Evolutionary conservation across 2,329 filamentous ascomycete genomes (phyloP), one percentile per base, ranked within the genome.

Genomic region (Monosporascus sp.): DNA sequence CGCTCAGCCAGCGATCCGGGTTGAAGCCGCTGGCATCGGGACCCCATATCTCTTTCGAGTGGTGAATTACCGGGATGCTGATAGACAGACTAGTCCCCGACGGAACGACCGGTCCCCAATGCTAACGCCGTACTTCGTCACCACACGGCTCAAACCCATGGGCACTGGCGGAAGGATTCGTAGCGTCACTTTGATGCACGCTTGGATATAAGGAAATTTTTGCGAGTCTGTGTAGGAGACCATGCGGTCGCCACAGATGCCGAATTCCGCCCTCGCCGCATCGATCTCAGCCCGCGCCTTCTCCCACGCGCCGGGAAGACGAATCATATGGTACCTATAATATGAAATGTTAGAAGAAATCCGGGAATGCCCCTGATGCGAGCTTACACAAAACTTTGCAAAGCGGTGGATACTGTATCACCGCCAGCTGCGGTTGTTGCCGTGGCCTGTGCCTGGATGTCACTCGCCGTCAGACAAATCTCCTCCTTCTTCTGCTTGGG

Each of bases 121-220:
- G 2, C 31, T 54, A 17, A 57, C 45, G 17, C 64, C 64, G 15
- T 53, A 57, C 15, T 50, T 48, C 14, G 58, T 52, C 41, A 47
- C 56, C 18, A 56, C 53, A 7, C 54, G 49, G n/a, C 51, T 24
- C 17, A 50, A 11, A 5, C 50, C 47, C 50, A 53, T 47, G 36
- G 51, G 49, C 22, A 53, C 52, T 8, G 51, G 57, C 6, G 37
- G 27, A 41, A 60, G 58, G 18, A 65, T 51, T 17, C 65, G 52
- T 38, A 67, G 52, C n/a, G 56, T 51, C 51, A 65, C 64, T 47
- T 63, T 61, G 44, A 65, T 60, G 51, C 60, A 62, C 18, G 62
- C 64, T 22, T 57, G 54, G 39, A 65, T 51, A 47, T 65, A 67
- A 1, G 61, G 59, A n/a, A 65, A 51, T 20, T 56, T 51, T 42